A percentile compares a stretch with the other conserved stretches of the same genome.
phyloP scores from a whole-genome alignment of 192 early-diverging fungal species.

The Cladochytrium replicatum region DNA sequence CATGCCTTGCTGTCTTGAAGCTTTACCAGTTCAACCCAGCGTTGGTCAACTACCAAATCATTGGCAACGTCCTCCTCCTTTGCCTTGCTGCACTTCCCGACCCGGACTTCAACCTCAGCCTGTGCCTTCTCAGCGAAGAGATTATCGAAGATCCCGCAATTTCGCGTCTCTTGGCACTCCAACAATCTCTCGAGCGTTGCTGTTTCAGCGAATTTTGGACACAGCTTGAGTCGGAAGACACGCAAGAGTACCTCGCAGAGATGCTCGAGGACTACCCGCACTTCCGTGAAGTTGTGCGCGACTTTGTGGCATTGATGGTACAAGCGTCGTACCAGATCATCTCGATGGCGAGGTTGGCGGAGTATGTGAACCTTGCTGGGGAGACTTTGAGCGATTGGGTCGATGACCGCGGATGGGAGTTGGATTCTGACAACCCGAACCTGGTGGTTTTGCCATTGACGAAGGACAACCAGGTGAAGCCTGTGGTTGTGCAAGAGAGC shows the following conservation, averaged over 20 bases:
- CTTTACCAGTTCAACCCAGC: conserved; percentile 91
- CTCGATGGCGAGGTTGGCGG: conserved; percentile 37
- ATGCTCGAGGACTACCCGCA: conserved; percentile 4
- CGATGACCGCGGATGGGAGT: conserved; percentile 55
- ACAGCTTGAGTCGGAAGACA: conserved; percentile 5
- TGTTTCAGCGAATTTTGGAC: conserved; percentile 22
- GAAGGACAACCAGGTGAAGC: conserved; percentile 76
- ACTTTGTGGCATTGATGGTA: conserved; percentile 61
- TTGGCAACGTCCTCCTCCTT: conserved; percentile 70
- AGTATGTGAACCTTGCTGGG: conserved; percentile 59
- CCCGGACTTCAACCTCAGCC: conserved; percentile 83
- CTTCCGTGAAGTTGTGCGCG: conserved; percentile 66
- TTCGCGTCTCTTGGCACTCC: conserved; percentile 55
- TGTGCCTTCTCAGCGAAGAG: conserved; percentile 74
- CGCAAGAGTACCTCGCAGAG: conserved; percentile 24
- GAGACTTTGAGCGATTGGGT: conserved; percentile 46
- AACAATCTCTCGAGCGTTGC: conserved; percentile 63
- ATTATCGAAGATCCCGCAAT: conserved; percentile 43
- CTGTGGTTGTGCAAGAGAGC: conserved; percentile 74
- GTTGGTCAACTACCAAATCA: conserved; percentile 56
- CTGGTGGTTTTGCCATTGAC: conserved; percentile 67
- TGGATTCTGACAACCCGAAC: conserved; percentile 33
- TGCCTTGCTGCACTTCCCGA: conserved; percentile 72
- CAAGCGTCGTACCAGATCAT: conserved; percentile 79
- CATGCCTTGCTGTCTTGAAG: conserved; percentile 85